Percentiles rank a stretch among this genome's conserved stretches.
These are phyloP conservation scores for Penicillium sp. DNA, from an alignment of 2,329 filamentous ascomycete species.

Conservation along the genomic window DNA sequence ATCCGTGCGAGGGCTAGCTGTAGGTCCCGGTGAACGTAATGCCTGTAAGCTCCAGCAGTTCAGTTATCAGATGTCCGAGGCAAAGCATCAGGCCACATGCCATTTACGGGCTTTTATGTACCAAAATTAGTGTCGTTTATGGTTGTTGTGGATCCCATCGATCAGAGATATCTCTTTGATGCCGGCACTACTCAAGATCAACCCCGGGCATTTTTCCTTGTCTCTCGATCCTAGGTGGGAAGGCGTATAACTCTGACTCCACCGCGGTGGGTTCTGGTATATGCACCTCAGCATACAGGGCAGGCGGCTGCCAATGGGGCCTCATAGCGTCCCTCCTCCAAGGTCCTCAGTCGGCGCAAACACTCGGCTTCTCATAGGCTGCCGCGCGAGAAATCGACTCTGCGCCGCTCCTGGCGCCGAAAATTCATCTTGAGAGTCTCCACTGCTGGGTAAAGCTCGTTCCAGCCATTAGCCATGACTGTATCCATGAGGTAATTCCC, in stretches of 20 bases:
- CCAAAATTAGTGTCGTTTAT: neutral
- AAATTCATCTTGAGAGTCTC: slow-evolving; percentile 10
- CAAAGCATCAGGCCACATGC: neutral
- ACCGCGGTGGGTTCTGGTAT: slow-evolving; percentile 6
- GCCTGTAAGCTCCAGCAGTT: neutral
- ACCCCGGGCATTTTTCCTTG: neutral
- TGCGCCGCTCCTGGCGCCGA: slow-evolving; percentile 23
- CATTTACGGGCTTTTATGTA: neutral
- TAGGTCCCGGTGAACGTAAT: neutral
- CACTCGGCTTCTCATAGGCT: slow-evolving; percentile 19
- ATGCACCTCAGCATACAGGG: slow-evolving; percentile 8
- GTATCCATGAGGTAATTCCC: slow-evolving; percentile 15
- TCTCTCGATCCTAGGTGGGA: neutral
- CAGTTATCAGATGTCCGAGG: slow-evolving; percentile 12
- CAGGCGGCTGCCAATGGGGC: slow-evolving; percentile 18
- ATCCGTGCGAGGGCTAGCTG: neutral
- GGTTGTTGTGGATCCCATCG: neutral
- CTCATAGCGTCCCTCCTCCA: slow-evolving; percentile 18
- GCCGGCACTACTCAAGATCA: neutral
- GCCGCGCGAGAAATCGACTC: slow-evolving; percentile 4
- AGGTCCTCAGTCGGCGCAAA: slow-evolving; percentile 21
- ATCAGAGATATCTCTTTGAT: neutral
- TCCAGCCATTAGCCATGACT: slow-evolving; percentile 5
- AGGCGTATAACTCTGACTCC: neutral
- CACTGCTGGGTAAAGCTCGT: neutral